Evolutionary conservation across 768 basidiomycete species (phyloP), one percentile per base, ranked within the genome.

Genomic region (Aureoboletus auriporus): DNA sequence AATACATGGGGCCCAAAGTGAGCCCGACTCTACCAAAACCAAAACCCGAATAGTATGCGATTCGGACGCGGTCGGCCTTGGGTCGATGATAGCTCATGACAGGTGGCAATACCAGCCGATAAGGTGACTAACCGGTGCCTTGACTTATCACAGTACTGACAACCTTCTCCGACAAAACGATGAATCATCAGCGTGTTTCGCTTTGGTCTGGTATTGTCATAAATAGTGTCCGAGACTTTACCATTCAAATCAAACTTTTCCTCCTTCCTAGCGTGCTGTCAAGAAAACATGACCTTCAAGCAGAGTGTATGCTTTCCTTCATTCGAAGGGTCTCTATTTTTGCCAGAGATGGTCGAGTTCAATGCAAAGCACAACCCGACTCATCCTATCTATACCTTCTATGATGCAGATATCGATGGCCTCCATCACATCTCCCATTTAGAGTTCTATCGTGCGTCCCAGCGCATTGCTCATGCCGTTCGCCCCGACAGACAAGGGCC

Each of bases 401-500:
- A 61, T 9, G 63, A 65, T 29, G 55, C 50, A 28, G 47, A 47
- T 2, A 48, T 27, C 26, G 39, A 61, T 5, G 36, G 10, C 2
- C 50, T 65, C 11, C 60, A 61, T 7, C 46, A 54, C 27, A 66
- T 78, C 27, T 65, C 70, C 6, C 68, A 69, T 42, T 46, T 74
- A 8, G 74, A 78, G 44, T 78, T 77, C 52, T 68, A 65, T 13
- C 69, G 71, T 9, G 77, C 75, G 8, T 68, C 66, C 36, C 71
- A 77, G 48, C 69, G 75, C 13, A 60, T 71, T 20, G 74, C 75
- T 0, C 71, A 72, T 51, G 50, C 56, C 17, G 38, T 77, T 11
- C 64, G 71, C 13, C 74, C 73, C 0, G 51, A 53, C 14, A 64
- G 69, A 2, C 42, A 30, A 61, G 69, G 49, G 1, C 50, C 53